Base-by-base conservation (phyloP, 371 early-diverging fungal genomes). In the Lichtheimia ramosa region DNA sequence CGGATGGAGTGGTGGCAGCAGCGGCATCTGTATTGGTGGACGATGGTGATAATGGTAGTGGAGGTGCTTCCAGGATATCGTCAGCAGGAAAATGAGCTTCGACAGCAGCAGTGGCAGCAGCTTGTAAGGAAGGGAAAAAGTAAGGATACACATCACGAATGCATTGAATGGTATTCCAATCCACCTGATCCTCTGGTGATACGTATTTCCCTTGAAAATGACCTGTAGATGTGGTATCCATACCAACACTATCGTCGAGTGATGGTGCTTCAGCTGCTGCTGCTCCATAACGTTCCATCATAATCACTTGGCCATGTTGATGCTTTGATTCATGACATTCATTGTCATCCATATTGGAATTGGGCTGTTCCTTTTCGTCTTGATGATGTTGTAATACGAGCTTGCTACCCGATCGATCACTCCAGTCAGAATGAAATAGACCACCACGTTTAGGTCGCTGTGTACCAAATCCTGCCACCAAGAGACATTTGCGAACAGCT, bases 391-490 rank as follows among this genome's bases (percentile, higher is more conserved):
- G 64, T 59, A 34, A 46, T 53, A 0, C 13, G 16, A 6, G 20
- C 56, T 12, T 27, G 23, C 48, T 58, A 49, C 14, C 67, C 58
- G 59, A 34, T 8, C 34, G 34, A 34, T 34, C 34, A 34, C 34
- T 34, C 34, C 34, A 34, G 41, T 66, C 42, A 66, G 58, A 18
- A 72, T 55, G 25, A 58, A 48, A 23, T 68, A 64, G 16, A 68
- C 58, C 5, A 74, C 68, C 8, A 42, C 34, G 21, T 40, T 8
- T 1, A 74, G 58, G 46, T 57, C 53, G 7, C 58, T 66, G 49
- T 58, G 63, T 57, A 28, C 73, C 76, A 51, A 76, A 73, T 5
- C 76, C 76, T 12, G 67, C 66, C 34, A 68, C 64, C 28, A 76
- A 54, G 13, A 76, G 58, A 12, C 59, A 43, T 21, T 73, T 70